Percentiles rank a stretch among this genome's conserved stretches.
These are phyloP conservation scores for Plenodomus biglobosus DNA, from an alignment of 2,329 filamentous ascomycete genomes.

Conservation along the genomic window DNA sequence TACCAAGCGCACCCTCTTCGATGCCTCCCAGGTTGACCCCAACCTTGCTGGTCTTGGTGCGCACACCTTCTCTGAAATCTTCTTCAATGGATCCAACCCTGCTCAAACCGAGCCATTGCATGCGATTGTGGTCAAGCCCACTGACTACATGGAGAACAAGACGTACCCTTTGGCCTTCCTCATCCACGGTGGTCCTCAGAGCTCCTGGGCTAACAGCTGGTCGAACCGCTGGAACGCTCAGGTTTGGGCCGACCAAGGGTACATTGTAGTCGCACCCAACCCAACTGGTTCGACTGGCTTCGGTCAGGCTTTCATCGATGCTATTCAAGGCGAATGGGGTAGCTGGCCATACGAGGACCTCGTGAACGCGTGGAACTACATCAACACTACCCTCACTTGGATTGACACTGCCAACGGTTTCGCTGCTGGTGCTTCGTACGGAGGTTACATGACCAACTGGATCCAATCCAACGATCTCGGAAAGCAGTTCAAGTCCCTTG, in stretches of 20 bases:
- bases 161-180: conserved; percentile 78
- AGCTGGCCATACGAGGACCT: conserved; percentile 83
- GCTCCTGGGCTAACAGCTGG: conserved; percentile 73
- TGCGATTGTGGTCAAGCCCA: conserved; percentile 65
- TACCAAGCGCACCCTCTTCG: conserved; percentile 51
- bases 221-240: conserved; percentile 83
- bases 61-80: conserved; percentile 68
- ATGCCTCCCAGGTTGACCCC: conserved; percentile 65
- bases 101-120: conserved; percentile 61
- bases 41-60: conserved; percentile 65
- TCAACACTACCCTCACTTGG: conserved; percentile 65
- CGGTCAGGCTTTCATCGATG: conserved; percentile 74
- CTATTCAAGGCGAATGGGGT: conserved; percentile 80
- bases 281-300: conserved; percentile 85
- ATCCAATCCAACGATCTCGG: conserved; percentile 85
- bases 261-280: conserved; percentile 79
- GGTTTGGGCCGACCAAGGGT: conserved; percentile 83
- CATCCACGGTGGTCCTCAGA: conserved; percentile 82
- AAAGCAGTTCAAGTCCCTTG: conserved; percentile 81
- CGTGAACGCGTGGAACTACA: conserved; percentile 74
- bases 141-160: conserved; percentile 65
- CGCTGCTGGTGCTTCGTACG: conserved; percentile 64
- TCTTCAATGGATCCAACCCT: conserved; percentile 65
- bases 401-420: conserved; percentile 72
- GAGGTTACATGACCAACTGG: conserved; percentile 65